Percentiles rank a stretch among this genome's conserved stretches.
These are phyloP conservation scores for Paracoccidioides brasiliensis DNA, from an alignment of 2,329 filamentous ascomycete genomes.

Conservation along the genomic window DNA sequence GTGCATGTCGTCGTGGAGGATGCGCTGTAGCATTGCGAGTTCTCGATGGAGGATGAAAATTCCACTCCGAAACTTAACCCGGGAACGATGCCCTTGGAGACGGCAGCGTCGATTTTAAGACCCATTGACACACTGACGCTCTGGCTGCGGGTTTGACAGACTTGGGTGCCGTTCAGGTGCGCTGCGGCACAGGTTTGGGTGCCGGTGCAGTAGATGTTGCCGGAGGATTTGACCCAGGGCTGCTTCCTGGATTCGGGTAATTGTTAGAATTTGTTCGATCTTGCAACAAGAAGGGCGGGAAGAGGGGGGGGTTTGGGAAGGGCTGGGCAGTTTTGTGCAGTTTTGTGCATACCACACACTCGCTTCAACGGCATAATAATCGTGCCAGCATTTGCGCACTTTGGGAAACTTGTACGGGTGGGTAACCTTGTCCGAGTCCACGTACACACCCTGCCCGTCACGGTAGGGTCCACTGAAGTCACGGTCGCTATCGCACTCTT, in stretches of 20 bases:
- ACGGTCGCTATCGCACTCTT: neutral
- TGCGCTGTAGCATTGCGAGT: neutral
- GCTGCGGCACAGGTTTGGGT: neutral
- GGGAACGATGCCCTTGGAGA: neutral
- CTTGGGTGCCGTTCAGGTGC: neutral
- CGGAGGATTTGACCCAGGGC: neutral
- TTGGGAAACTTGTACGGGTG: neutral
- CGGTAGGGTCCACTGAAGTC: neutral
- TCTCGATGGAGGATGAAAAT: neutral
- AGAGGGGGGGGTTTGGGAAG: neutral
- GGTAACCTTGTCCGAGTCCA: neutral
- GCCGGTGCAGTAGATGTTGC: constrained; percentile 1
- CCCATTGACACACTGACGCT: neutral
- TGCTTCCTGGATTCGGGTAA: neutral
- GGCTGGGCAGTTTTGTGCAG: neutral
- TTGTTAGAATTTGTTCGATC: neutral
- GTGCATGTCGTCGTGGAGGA: neutral
- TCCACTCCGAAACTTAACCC: neutral
- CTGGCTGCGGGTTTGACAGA: neutral
- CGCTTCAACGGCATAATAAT: neutral
- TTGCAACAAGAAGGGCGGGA: too few species aligned
- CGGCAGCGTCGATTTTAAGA: neutral
- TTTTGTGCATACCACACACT: neutral
- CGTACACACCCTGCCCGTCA: neutral
- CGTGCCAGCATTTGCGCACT: constrained; percentile 1